phyloP scores from a whole-genome alignment of 495 filamentous ascomycete genomes.

The Trichoderma erinaceum region DNA sequence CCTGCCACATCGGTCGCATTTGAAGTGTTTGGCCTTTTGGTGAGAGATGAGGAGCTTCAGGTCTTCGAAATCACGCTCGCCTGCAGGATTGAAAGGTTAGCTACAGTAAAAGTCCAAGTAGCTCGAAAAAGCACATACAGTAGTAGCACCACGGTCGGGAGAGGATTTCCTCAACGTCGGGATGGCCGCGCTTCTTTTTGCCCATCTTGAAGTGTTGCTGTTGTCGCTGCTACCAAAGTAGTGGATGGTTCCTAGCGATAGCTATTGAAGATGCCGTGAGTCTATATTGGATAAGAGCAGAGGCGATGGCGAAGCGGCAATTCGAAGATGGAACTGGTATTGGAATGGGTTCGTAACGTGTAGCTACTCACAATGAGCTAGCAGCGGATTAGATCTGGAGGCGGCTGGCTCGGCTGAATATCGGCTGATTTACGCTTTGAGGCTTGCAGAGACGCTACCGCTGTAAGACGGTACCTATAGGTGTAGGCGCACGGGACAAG shows the following conservation, averaged over 20 bases:
- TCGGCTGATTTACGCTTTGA: no score
- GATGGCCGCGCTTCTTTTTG: conserved; percentile 80
- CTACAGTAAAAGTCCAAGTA: neutral
- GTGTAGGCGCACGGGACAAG: no score
- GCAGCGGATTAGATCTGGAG: neutral
- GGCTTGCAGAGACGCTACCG: no score
- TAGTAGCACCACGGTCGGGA: conserved; percentile 96
- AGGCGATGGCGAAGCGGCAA: neutral
- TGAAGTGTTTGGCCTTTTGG: conserved; percentile 98
- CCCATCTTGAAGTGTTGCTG: conserved; percentile 48
- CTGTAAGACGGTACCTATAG: no score
- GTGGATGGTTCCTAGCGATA: neutral
- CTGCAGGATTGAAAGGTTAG: conserved; percentile 29
- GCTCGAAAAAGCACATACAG: conserved; percentile 44
- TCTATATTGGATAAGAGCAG: neutral
- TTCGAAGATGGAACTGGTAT: neutral
- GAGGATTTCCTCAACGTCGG: conserved; percentile 80
- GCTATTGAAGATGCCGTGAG: neutral
- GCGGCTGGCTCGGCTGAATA: neutral
- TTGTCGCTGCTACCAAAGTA: neutral
- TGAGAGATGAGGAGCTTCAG: conserved; percentile 91
- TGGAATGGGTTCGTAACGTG: neutral
- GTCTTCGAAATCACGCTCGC: conserved; percentile 95
- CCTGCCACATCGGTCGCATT: conserved; percentile 82
- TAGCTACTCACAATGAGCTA: neutral